Base-by-base conservation (phyloP, 495 filamentous ascomycete species). In the Mytilinidion resinicola region DNA sequence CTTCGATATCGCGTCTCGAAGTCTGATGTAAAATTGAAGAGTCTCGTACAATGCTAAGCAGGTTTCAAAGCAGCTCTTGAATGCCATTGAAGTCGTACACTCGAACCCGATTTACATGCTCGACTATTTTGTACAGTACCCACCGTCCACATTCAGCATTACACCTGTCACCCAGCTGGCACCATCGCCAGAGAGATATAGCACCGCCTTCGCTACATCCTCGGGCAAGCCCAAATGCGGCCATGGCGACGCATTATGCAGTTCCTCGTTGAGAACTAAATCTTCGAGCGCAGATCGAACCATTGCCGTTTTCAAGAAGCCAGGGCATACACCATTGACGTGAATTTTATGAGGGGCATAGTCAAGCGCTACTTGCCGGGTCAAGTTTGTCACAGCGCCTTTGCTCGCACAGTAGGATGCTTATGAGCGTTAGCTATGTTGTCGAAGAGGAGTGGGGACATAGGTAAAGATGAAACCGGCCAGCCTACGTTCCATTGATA, bases 251-350 rank as follows among this genome's bases (percentile, higher is more conserved):
- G 39, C 59, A 14, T 9, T 38, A 6, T 61, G 10, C n/a, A 62
- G 17, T 9, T 36, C 20, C 1, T 62, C 57, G 42, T 14, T 53
- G 10, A 55, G n/a, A 1, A 50, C 51, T 7, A 11, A 37, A 8
- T 64, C 14, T 12, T 55, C 50, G 4, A 50, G 34, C 12, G 51
- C 9, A 4, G 14, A n/a, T 12, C 17, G 21, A 0, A 62, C 63
- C 62, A 72, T 70, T 14, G 57, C 55, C 6, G 60, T 62, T 6
- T 38, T 47, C 1, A 73, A 75, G 36, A 75, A 82, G 10, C 80
- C 80, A 15, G 80, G 82, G 60, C 77, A 80, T 14, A 84, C 60
- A 0, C 74, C 76, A 69, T 85, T 85, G 46, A 67, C 69, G 68
- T 82, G 80, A 50, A 85, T 83, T 8, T 69, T 68, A 30, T 81